Conservation (phyloP, 2,329 filamentous ascomycete genomes). For the Cladosporium velox region DNA sequence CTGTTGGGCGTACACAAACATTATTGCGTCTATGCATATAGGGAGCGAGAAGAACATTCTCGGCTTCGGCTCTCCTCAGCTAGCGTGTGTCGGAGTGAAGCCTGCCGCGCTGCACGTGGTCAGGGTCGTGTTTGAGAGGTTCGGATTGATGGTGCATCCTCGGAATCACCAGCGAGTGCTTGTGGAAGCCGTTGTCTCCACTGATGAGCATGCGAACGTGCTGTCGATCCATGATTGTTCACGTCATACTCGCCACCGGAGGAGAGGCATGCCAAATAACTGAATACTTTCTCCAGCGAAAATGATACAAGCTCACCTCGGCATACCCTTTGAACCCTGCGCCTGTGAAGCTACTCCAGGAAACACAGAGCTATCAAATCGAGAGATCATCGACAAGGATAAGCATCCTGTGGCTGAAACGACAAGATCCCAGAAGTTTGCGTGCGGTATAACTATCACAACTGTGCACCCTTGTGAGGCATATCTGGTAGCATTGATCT, state of each 20-base stretch:
- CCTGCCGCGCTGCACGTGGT: constrained; percentile 3
- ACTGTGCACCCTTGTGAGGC: neutral
- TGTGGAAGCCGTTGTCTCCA: constrained; percentile 8
- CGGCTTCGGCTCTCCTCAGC: constrained; percentile 12
- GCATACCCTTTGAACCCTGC: neutral
- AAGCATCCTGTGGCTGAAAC: neutral
- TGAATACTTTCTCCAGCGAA: neutral
- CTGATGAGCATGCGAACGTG: neutral
- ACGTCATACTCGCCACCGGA: neutral
- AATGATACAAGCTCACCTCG: neutral
- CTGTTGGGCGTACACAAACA: neutral
- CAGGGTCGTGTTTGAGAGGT: neutral
- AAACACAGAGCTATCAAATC: neutral
- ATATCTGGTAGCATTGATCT: neutral
- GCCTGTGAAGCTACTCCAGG: constrained; percentile 6
- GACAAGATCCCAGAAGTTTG: neutral
- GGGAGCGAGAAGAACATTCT: neutral
- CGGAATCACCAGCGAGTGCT: neutral
- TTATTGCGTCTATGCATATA: neutral
- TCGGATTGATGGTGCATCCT: neutral
- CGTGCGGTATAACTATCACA: neutral
- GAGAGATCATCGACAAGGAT: constrained; percentile 4
- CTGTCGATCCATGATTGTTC: neutral
- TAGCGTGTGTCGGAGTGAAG: constrained; percentile 7
- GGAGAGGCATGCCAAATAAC: neutral